Percentiles rank a stretch among this genome's conserved stretches.
phyloP scores from a whole-genome alignment of 192 early-diverging fungal genomes.

The Coemansia sp. region DNA sequence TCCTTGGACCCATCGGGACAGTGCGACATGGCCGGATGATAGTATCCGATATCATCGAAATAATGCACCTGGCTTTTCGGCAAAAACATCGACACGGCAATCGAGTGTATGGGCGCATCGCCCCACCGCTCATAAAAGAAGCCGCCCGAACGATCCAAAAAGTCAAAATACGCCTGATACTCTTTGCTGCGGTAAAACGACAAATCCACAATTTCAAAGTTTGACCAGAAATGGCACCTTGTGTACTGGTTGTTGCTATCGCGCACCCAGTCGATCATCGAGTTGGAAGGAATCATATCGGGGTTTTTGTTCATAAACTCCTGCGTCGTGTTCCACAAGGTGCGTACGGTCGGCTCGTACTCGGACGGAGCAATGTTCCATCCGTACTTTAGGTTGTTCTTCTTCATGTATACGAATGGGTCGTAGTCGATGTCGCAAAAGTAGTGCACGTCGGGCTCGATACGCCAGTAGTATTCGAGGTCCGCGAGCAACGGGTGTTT shows the following conservation, averaged over 20 bases:
- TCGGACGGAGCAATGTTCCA: constrained; percentile 59
- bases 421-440: constrained; percentile 58
- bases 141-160: constrained; percentile 56
- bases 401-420: constrained; percentile 58
- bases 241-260: constrained; percentile 46
- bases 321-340: constrained; percentile 46
- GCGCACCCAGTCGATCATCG: constrained; percentile 54
- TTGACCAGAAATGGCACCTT: constrained; percentile 60
- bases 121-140: too few species aligned
- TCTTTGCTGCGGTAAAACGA: constrained; percentile 63
- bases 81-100: constrained; percentile 56
- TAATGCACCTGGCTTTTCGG: constrained; percentile 60
- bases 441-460: constrained; percentile 60
- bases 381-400: constrained; percentile 51
- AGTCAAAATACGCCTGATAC: constrained; percentile 65
- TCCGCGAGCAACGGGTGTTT: constrained; percentile 56
- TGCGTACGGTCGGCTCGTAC: constrained; percentile 57
- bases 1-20: constrained; percentile 50
- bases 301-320: constrained; percentile 57
- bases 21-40: constrained; percentile 41
- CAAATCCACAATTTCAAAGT: constrained; percentile 50
- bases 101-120: constrained; percentile 59
- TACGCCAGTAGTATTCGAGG: constrained; percentile 61
- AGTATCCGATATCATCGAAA: constrained; percentile 73
- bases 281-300: constrained; percentile 52